These are phyloP conservation scores for Aureococcus anophagefferens DNA, from an alignment of 108 stramenopile genomes.

Conservation along the genomic window DNA sequence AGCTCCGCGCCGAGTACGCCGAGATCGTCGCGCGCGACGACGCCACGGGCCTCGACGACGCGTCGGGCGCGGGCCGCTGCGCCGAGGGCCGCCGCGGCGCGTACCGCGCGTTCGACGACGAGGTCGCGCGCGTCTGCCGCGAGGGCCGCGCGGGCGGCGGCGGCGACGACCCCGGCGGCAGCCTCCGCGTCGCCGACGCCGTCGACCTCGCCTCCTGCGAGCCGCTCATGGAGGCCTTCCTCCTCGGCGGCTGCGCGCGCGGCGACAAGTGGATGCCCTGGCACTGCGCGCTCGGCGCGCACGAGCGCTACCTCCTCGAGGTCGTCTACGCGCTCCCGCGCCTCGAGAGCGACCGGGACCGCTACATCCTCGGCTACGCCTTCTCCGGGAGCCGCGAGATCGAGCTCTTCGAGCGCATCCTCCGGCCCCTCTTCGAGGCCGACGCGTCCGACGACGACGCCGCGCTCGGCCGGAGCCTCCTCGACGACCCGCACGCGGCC, in stretches of 20 bases:
- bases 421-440: not conserved
- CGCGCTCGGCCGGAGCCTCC: not conserved
- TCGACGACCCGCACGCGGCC: not conserved
- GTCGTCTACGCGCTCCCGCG: not conserved
- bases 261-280: conserved; percentile 1
- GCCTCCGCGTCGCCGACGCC: too few relatives aligned
- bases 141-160: too few relatives aligned
- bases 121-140: not conserved
- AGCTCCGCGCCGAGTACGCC: not conserved
- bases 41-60: too few relatives aligned
- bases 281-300: not conserved
- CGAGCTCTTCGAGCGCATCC: not conserved
- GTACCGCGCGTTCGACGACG: not conserved
- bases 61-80: not conserved
- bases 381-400: not conserved
- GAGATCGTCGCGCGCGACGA: not conserved
- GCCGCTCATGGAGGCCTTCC: not conserved
- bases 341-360: not conserved
- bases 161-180: too few relatives aligned
- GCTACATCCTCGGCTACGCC: not conserved
- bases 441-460: not conserved
- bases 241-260: not conserved
- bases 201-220: not conserved
- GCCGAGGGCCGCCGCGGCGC: not conserved
- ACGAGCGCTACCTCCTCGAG: not conserved